phyloP scores from a whole-genome alignment of 805 yeast genomes.

The Nakazawaea siamensis region DNA sequence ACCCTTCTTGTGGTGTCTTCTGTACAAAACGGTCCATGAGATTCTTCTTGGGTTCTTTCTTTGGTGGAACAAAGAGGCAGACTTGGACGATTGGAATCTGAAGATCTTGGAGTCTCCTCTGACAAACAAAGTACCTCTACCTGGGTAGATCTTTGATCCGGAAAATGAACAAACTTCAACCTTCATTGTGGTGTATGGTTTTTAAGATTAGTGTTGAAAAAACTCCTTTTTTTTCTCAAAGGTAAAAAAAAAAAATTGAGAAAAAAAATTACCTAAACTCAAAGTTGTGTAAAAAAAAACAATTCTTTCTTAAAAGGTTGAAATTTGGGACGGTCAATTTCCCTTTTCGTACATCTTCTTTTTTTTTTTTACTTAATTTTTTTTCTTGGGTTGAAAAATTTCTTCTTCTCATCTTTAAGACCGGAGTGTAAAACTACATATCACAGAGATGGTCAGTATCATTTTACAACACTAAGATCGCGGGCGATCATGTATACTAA shows the following conservation, averaged over 20 bases:
- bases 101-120: slow-evolving; percentile 99
- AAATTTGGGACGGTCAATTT: background rate
- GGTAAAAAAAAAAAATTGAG: background rate
- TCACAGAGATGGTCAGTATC: slow-evolving; percentile 98
- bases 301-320: background rate
- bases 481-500: slow-evolving; percentile 25
- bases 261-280: background rate
- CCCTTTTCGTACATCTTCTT: background rate
- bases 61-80: slow-evolving; percentile 97
- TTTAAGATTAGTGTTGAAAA: background rate
- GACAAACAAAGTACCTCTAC: slow-evolving; percentile 98
- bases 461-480: slow-evolving; percentile 8
- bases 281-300: background rate
- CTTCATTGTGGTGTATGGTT: slow-evolving; percentile 60
- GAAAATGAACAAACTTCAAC: slow-evolving; percentile 99
- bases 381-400: background rate
- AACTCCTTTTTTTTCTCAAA: background rate
- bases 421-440: slow-evolving; percentile 80
- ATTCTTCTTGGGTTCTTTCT: slow-evolving; percentile 99
- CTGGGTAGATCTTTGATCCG: slow-evolving; percentile 99
- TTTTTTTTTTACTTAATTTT: background rate
- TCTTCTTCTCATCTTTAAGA: slow-evolving; percentile 24
- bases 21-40: slow-evolving; percentile 98
- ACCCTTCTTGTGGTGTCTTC: slow-evolving; percentile 99
- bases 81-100: slow-evolving; percentile 98